A percentile compares a stretch with the other conserved stretches of the same genome.
phyloP scores from a whole-genome alignment of 345 rosid species.

The Bruguiera sexangula region DNA sequence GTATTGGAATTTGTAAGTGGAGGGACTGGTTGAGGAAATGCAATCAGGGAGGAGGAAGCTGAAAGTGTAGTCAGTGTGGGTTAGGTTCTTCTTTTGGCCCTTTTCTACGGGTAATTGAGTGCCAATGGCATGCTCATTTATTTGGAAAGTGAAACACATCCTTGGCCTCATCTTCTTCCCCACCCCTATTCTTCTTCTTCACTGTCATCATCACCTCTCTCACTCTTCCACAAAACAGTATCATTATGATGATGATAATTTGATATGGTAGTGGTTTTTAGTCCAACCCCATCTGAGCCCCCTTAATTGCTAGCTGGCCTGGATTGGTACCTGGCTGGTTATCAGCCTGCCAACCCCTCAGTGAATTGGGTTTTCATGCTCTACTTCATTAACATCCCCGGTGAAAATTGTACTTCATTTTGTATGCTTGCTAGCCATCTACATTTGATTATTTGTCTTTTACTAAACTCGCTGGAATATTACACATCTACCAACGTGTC shows the following conservation, averaged over 20 bases:
- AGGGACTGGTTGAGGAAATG: not conserved
- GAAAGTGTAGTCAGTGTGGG: slow-evolving; percentile 38
- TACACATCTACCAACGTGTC: no score
- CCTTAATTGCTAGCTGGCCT: slow-evolving; percentile 20
- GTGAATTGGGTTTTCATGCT: not conserved
- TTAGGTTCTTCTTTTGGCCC: slow-evolving; percentile 27
- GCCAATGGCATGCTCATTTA: slow-evolving; percentile 18
- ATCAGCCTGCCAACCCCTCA: slow-evolving; percentile 11
- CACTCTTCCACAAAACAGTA: slow-evolving; percentile 12
- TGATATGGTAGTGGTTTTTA: slow-evolving; percentile 15
- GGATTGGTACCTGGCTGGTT: not conserved
- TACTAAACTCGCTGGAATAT: no score
- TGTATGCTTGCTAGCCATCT: no score
- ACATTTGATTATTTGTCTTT: no score
- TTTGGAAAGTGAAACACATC: slow-evolving; percentile 30
- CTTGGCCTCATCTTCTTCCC: slow-evolving; percentile 35
- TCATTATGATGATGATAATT: slow-evolving; percentile 15
- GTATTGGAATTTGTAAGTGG: slow-evolving; percentile 2
- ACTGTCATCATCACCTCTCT: slow-evolving; percentile 18
- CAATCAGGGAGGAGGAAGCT: not conserved
- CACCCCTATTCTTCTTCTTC: slow-evolving; percentile 4
- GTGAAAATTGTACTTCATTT: no score
- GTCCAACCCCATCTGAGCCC: slow-evolving; percentile 27
- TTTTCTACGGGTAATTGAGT: slow-evolving; percentile 47
- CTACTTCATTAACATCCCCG: not conserved